A percentile compares a stretch with the other conserved stretches of the same genome.
phyloP scores from a whole-genome alignment of 2,329 filamentous ascomycete genomes.

The Ustulina deusta region DNA sequence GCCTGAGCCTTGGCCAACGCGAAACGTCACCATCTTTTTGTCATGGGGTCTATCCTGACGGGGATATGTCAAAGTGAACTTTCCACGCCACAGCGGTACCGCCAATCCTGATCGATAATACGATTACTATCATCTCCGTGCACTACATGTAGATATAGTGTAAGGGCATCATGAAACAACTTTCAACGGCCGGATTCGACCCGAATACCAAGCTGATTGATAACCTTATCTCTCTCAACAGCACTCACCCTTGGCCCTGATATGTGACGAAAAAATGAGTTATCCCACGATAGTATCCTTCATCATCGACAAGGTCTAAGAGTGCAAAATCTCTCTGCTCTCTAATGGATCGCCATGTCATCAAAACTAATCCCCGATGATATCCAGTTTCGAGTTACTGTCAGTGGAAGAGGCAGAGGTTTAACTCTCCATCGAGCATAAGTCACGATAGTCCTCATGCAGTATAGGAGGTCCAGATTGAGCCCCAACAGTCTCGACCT shows the following conservation, averaged over 20 bases:
- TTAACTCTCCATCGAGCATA: not conserved
- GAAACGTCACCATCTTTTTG: slow-evolving; percentile 18
- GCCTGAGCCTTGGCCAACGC: slow-evolving; percentile 22
- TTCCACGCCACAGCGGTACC: not conserved
- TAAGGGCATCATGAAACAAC: slow-evolving; percentile 3
- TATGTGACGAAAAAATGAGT: not conserved
- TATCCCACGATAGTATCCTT: not conserved
- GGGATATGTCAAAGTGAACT: slow-evolving; percentile 6
- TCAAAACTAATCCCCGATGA: not conserved
- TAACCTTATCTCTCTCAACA: slow-evolving; percentile 24
- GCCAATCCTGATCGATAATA: slow-evolving; percentile 16
- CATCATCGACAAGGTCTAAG: not conserved
- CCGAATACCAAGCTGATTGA: slow-evolving; percentile 22
- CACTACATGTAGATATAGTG: not conserved
- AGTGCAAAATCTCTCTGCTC: not conserved
- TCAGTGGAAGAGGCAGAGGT: slow-evolving; percentile 1
- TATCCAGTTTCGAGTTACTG: not conserved
- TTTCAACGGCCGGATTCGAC: slow-evolving; percentile 23
- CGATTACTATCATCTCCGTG: slow-evolving; percentile 8
- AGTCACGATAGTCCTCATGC: not conserved
- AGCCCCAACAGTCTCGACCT: not conserved
- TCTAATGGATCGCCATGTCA: not conserved
- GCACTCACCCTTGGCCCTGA: not conserved
- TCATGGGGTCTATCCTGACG: not conserved
- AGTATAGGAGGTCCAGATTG: slow-evolving; percentile 6